Base-by-base conservation (phyloP, 192 early-diverging fungal species). In the Backusella luteola region DNA sequence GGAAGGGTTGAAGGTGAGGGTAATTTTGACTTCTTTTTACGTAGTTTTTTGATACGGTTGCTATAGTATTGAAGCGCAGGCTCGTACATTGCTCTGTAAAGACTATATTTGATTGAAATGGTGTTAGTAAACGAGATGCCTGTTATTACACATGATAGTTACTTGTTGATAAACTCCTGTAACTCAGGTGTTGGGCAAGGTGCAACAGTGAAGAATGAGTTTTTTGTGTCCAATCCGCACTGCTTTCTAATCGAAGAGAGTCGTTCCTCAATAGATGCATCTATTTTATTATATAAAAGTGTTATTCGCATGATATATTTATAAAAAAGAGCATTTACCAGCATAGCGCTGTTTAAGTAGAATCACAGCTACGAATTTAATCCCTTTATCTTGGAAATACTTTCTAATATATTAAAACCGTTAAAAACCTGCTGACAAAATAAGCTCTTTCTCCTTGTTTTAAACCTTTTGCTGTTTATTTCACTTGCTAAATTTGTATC, bases 331-430 rank as follows among this genome's bases (percentile, higher is more conserved):
- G 0, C 6, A 49, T 41, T 75, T 83, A 93, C 92, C 92, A 49
- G 79, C 76, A 66, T 86, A 87, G 35, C 79, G 77, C 34, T 74
- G 67, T 34, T 91, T 86, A 14, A 94, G 71, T 8, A 95, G 80
- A 14, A 94, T 79, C 2, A 95, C 90, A 19, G 89, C 88, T 0
- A 89, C 89, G 82, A 93, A 94, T 82, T 93, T 94, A 74, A 93
- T 84, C 11, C 88, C 87, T 69, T 89, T 76, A 34, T 94, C 93
- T 66, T 83, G 84, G 21, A 87, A 82, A 44, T 83, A 85, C 76
- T 90, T 89, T 59, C 92, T 93, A 77, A 44, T n/a, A 77, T 44
- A 35, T 26, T 29, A 73, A 15, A 66, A 46, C 19, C 41, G 12
- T 71, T 15, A 39, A 32, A 32, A 63, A 41, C n/a, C 21, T 46